These are phyloP conservation scores for Stagonosporopsis vannaccii DNA, from an alignment of 2,329 filamentous ascomycete genomes.

Conservation along the genomic window DNA sequence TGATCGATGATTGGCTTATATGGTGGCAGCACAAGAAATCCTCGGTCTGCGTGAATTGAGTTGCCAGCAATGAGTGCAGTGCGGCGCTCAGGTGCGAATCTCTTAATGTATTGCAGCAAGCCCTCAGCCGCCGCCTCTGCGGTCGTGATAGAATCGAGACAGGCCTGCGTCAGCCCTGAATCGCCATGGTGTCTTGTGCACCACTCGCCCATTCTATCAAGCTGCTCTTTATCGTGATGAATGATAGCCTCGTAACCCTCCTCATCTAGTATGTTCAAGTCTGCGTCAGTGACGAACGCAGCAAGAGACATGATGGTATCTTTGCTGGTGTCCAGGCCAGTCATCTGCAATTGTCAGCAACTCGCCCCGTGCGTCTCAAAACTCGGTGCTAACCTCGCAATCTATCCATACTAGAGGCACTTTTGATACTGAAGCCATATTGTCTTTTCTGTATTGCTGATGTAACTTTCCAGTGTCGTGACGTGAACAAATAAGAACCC, in stretches of 20 bases:
- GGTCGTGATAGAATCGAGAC: conserved; percentile 75
- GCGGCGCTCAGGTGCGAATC: conserved; percentile 70
- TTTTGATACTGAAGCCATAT: conserved; percentile 61
- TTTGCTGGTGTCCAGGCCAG: conserved; percentile 76
- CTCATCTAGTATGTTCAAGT: conserved; percentile 77
- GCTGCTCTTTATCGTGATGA: conserved; percentile 72
- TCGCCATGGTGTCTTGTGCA: conserved; percentile 80
- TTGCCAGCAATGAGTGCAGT: conserved; percentile 85
- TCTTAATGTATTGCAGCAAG: conserved; percentile 80
- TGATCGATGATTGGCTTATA: conserved; percentile 77
- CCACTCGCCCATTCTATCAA: conserved; percentile 88
- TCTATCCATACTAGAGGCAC: conserved; percentile 88
- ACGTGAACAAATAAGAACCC: conserved; percentile 10
- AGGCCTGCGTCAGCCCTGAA: conserved; percentile 81
- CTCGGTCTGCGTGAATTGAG: conserved; percentile 87
- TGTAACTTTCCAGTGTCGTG: conserved; percentile 6
- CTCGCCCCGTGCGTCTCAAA: too few relatives aligned
- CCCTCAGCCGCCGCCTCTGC: conserved; percentile 74
- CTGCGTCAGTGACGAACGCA: conserved; percentile 85
- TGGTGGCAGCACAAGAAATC: conserved; percentile 77
- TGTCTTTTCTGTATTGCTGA: conserved; percentile 5
- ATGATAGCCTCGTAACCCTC: conserved; percentile 82
- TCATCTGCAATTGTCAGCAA: conserved; percentile 73
- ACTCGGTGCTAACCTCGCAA: conserved; percentile 62
- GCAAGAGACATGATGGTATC: conserved; percentile 92